These are phyloP conservation scores for Gregarina niphandrodes DNA, from an alignment of 169 alveolate species.

Conservation along the genomic window DNA sequence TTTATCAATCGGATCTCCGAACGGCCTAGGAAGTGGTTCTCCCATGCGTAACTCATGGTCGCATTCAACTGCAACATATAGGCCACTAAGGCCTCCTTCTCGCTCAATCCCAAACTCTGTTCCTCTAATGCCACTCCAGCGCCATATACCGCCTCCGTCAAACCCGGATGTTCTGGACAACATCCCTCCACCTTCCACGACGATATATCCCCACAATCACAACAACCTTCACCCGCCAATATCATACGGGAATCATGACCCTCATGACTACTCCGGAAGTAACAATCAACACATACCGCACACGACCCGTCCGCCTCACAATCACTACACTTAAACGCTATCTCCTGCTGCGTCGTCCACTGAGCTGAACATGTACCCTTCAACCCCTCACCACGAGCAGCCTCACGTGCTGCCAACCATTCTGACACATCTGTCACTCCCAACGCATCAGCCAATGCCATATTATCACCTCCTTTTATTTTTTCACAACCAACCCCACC, in stretches of 20 bases:
- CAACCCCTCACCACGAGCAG: too few species aligned
- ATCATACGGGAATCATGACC: conserved; percentile 12
- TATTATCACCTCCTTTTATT: too few species aligned
- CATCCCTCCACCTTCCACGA: conserved; percentile 18
- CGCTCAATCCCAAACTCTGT: too few species aligned
- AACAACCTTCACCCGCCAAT: conserved; percentile 18
- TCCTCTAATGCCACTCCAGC: conserved; percentile 2
- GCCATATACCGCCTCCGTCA: conserved; percentile 3
- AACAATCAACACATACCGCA: conserved; percentile 18
- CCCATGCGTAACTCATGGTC: too few species aligned
- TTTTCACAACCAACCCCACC: too few species aligned
- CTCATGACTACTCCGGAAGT: conserved; percentile 12
- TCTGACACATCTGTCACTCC: too few species aligned
- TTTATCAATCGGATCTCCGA: too few species aligned
- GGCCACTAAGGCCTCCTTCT: too few species aligned
- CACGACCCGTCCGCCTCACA: conserved; percentile 21
- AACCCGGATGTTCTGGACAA: conserved; percentile 18
- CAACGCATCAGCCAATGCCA: too few species aligned
- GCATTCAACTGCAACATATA: too few species aligned
- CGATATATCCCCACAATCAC: conserved; percentile 19
- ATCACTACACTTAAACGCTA: conserved; percentile 19
- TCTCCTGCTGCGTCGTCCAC: conserved; percentile 13
- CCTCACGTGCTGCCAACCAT: too few species aligned
- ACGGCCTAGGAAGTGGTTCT: too few species aligned
- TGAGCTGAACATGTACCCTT: conserved; percentile 17